Percentiles rank a stretch among this genome's conserved stretches.
Evolutionary conservation across 2,329 filamentous ascomycete genomes (phyloP).

Genomic region (Penicillium sp.): DNA sequence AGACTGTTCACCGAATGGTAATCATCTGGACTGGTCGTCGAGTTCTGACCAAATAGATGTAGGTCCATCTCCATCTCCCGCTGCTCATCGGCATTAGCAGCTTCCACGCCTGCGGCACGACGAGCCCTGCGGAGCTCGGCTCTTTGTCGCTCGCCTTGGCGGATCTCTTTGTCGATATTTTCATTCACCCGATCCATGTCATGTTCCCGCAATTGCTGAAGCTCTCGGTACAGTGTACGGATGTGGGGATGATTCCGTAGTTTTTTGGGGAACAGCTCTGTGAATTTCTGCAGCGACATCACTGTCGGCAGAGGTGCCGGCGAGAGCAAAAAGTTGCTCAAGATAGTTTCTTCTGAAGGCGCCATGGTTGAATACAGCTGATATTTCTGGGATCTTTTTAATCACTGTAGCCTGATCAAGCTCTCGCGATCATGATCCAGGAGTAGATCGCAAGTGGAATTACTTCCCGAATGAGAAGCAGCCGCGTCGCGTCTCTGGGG

Average conservation of each 20-base stretch:
- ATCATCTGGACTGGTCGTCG: conserved; percentile 43
- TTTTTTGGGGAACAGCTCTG: conserved; percentile 71
- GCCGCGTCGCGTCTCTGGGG: conserved; percentile 10
- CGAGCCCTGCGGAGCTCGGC: conserved; percentile 43
- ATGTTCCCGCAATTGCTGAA: conserved; percentile 73
- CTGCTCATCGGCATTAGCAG: conserved; percentile 38
- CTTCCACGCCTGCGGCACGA: conserved; percentile 39
- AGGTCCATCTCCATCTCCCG: conserved; percentile 52
- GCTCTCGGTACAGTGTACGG: conserved; percentile 73
- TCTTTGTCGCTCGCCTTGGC: conserved; percentile 42
- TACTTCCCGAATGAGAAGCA: conserved; percentile 7
- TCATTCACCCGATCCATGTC: conserved; percentile 68
- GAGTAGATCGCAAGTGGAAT: background rate
- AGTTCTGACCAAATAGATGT: conserved; percentile 63
- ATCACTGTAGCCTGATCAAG: background rate
- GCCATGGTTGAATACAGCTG: conserved; percentile 59
- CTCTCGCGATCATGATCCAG: background rate
- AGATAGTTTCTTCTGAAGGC: conserved; percentile 73
- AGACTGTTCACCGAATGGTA: conserved; percentile 67
- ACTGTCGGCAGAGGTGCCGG: conserved; percentile 75
- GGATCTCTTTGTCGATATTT: conserved; percentile 51
- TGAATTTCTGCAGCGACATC: conserved; percentile 74
- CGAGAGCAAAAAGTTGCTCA: conserved; percentile 76
- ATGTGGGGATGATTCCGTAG: conserved; percentile 69
- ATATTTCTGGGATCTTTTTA: background rate